Percentiles rank a stretch among this genome's conserved stretches.
These are phyloP conservation scores for Ramalina intermedia DNA, from an alignment of 495 filamentous ascomycete species.

Conservation along the genomic window DNA sequence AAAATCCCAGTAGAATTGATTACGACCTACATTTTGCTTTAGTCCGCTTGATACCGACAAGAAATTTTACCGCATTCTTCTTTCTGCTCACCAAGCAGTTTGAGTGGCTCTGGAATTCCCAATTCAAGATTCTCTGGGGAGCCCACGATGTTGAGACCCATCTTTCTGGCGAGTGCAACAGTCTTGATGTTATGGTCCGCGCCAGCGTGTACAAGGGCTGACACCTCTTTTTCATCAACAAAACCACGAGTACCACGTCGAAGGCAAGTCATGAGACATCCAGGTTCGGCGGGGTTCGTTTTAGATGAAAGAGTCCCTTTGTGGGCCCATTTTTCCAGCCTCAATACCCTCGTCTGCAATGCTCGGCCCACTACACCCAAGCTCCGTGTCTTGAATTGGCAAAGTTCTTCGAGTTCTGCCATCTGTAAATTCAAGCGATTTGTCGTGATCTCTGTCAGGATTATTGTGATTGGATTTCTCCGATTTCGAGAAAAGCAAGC, in stretches of 20 bases:
- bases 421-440: not conserved
- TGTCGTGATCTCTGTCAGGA: not conserved
- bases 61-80: too few species aligned
- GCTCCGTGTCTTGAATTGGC: too few species aligned
- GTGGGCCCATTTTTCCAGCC: too few species aligned
- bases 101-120: not conserved
- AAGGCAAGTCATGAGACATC: too few species aligned
- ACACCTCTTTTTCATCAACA: not conserved
- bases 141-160: not conserved
- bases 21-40: not conserved
- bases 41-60: not conserved
- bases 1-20: constrained; percentile 5
- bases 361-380: too few species aligned
- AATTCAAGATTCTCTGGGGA: not conserved
- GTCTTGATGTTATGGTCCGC: constrained; percentile 5
- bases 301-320: too few species aligned
- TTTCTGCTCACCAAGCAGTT: constrained; percentile 3
- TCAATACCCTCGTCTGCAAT: too few species aligned
- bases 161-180: not conserved
- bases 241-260: constrained; percentile 6
- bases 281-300: too few species aligned
- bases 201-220: constrained; percentile 7
- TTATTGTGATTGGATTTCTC: not conserved
- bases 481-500: too few species aligned
- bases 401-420: too few species aligned